Evolutionary conservation across 805 yeast species (phyloP), one percentile per base, ranked within the genome.

Genomic region (Candida boidinii): DNA sequence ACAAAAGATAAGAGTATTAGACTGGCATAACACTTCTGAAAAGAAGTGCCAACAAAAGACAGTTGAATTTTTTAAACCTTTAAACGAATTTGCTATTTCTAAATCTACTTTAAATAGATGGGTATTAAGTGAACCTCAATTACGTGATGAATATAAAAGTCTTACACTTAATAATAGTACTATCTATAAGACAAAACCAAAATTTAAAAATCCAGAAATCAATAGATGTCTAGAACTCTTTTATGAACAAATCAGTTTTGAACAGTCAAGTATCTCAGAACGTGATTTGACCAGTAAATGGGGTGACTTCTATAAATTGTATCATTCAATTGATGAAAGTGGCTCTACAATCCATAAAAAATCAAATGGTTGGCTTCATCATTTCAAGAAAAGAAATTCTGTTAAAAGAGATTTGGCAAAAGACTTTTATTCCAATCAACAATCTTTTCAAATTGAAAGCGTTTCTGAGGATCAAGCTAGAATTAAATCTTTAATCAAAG

Each of bases 341-440:
- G 7, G 24, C 7, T 3, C 30, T 19, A 6, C 23, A 16, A 6
- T 37, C 41, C 5, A 27, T 18, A 14, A 19, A 10, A 56, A 56
- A 37, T 54, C 64, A 2, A 60, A 60, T 38, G 69, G 68, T 1
- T 64, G 68, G 68, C 35, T 63, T 5, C 57, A 58, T 28, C 59
- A 60, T 39, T 63, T 63, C 47, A 62, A 58, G 32, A 49, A 46
- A 30, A 45, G 53, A 26, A 51, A 55, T 37, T 31, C 46, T 5
- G 30, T 45, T 2, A 54, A 53, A 33, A 39, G 48, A 23, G 50
- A 52, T 5, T 35, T 54, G 14, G 59, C 60, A 7, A 31, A 37
- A 11, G 24, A 35, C 1, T 57, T 54, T 31, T 48, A 53, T 34
- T 34, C 34, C 10, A 37, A 44, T 32, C 39, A 15, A 37, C 29